Evolutionary conservation across 192 early-diverging fungal species (phyloP), one percentile per base, ranked within the genome.

Genomic region (Oehlia diaphana): DNA sequence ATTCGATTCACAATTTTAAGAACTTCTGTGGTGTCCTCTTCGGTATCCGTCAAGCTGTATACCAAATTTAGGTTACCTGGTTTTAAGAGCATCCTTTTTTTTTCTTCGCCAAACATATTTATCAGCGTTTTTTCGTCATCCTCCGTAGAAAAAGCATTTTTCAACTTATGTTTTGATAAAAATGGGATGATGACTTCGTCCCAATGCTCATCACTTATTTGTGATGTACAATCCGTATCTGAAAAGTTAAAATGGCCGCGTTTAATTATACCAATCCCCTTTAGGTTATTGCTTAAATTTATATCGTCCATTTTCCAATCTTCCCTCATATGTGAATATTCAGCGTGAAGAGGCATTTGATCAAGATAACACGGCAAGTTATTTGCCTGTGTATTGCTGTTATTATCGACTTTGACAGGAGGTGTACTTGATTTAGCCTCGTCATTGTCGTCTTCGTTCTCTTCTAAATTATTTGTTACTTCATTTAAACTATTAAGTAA

Each of bases 161-260:
- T 74, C 23, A 74, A 74, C 6, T 74, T 61, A 16, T 74, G n/a
- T 23, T 61, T 23, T 28, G 26, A 23, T 33, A 74, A 69, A 74
- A 74, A 61, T 74, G 33, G 50, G 33, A 74, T 53, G 33, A 74
- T 31, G 50, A 50, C 23, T 23, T 74, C 12, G 10, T 74, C 26
- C 50, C 26, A 74, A 53, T 74, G 50, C 7, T 74, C 49, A 74
- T 53, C 72, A 53, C 23, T 74, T 61, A 74, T 74, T 33, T 74
- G 50, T 0, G 47, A 39, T 37, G 14, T 74, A 61, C 50, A 74
- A 0, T 74, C 47, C 7, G 14, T 53, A 31, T 73, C 72, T 28
- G 49, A 73, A 73, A 73, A 73, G 26, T 73, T 73, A 33, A 73
- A 73, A 33, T 73, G 49, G 9, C 49, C 47, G 7, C 23, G 49